Conservation (phyloP, 108 stramenopile genomes). For the Fistulifera solaris region DNA sequence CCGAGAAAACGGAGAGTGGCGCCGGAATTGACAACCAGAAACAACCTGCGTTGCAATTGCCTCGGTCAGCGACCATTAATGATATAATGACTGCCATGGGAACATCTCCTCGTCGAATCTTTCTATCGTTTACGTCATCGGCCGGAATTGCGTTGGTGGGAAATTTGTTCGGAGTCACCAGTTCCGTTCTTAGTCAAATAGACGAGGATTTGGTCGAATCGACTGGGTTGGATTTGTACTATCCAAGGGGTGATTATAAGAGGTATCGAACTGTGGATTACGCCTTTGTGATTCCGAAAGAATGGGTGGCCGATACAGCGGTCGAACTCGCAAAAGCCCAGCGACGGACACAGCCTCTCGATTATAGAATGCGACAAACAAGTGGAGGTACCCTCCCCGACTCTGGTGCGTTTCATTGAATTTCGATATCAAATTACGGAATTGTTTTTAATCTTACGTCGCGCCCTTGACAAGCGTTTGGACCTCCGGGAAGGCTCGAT, state of each 20-base stretch:
- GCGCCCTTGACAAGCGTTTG: slow-evolving; percentile 32
- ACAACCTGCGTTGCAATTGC: no score
- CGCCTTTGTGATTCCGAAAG: slow-evolving; percentile 62
- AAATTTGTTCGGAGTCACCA: slow-evolving; percentile 65
- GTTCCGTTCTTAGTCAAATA: slow-evolving; percentile 30
- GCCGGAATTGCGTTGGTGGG: slow-evolving; percentile 54
- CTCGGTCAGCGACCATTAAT: no score
- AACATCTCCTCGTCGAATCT: slow-evolving; percentile 53
- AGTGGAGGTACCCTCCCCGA: slow-evolving; percentile 13
- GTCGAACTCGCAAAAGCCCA: slow-evolving; percentile 66
- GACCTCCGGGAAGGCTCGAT: slow-evolving; percentile 54
- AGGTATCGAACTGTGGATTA: slow-evolving; percentile 41
- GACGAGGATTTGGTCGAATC: slow-evolving; percentile 52
- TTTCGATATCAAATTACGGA: neutral
- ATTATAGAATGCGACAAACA: slow-evolving; percentile 37
- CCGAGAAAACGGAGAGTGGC: no score
- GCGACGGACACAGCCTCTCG: slow-evolving; percentile 33
- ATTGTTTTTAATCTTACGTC: neutral
- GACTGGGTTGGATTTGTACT: slow-evolving; percentile 51
- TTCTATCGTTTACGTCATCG: slow-evolving; percentile 30
- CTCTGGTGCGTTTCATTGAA: neutral
- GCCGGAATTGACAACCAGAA: no score
- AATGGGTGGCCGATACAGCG: slow-evolving; percentile 76
- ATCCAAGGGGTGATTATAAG: slow-evolving; percentile 58
- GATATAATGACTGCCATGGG: slow-evolving; percentile 55